A percentile compares a stretch with the other conserved stretches of the same genome.
Conservation (phyloP, 106 monocot genomes). For the Dioscorea dumetorum region DNA sequence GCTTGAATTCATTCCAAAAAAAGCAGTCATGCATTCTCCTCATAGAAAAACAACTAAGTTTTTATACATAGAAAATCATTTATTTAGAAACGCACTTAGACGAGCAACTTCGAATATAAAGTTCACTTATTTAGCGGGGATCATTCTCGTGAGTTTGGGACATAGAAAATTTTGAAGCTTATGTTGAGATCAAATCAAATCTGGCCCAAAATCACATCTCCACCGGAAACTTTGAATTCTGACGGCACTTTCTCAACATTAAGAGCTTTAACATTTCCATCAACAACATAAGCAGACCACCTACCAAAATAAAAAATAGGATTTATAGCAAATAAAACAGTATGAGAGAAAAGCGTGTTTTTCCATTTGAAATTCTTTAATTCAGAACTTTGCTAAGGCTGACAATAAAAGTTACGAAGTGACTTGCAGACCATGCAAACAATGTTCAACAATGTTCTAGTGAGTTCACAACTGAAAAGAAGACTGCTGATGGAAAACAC, state of each 20-base stretch:
- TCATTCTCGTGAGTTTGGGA: background rate
- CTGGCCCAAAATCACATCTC: constrained; percentile 78
- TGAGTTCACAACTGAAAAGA: too few species aligned
- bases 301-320: constrained; percentile 25
- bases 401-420: background rate
- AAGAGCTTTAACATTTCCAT: constrained; percentile 70
- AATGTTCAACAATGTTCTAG: background rate
- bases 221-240: constrained; percentile 89
- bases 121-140: too few species aligned
- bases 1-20: too few species aligned
- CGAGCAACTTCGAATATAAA: too few species aligned
- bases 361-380: background rate
- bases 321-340: background rate
- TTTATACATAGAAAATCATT: too few species aligned
- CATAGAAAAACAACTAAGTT: too few species aligned
- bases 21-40: too few species aligned
- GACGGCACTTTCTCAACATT: constrained; percentile 91
- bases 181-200: constrained; percentile 28
- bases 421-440: background rate
- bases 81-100: too few species aligned
- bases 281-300: constrained; percentile 87
- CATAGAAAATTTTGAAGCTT: background rate
- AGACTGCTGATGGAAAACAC: too few species aligned
- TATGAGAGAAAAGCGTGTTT: background rate
- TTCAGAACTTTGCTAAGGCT: background rate